These are phyloP conservation scores for Leccinum imitatum DNA, from an alignment of 768 basidiomycete species.

Conservation along the genomic window DNA sequence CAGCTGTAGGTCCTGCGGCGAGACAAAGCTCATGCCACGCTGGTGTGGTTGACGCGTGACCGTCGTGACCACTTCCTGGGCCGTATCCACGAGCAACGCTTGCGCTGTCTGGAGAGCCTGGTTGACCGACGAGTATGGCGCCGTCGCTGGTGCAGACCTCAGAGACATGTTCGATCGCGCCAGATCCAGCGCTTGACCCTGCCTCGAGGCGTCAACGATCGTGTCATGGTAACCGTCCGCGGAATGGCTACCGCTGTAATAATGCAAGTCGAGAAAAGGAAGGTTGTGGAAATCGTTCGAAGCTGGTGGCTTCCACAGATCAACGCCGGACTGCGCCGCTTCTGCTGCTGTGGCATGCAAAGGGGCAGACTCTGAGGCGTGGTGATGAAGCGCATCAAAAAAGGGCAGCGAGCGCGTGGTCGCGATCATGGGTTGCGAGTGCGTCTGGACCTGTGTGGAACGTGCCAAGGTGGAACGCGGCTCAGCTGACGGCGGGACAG, in stretches of 20 bases:
- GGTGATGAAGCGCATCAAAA: constrained; percentile 31
- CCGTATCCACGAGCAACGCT: constrained; percentile 24
- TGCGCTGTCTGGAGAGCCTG: constrained; percentile 37
- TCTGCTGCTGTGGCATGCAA: constrained; percentile 20
- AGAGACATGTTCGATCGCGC: constrained; percentile 39
- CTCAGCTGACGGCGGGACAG: constrained; percentile 54
- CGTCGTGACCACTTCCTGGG: constrained; percentile 9
- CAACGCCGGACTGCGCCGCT: constrained; percentile 14
- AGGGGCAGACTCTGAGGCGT: constrained; percentile 20
- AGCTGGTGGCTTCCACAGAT: constrained; percentile 33
- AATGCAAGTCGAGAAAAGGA: constrained; percentile 74
- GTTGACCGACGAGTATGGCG: constrained; percentile 26
- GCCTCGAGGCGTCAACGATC: constrained; percentile 32
- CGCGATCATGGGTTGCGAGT: constrained; percentile 38
- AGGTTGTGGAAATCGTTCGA: constrained; percentile 45
- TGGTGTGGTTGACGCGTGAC: constrained; percentile 35
- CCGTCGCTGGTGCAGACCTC: constrained; percentile 27
- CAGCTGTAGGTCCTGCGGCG: constrained; percentile 51
- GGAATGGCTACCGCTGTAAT: constrained; percentile 44
- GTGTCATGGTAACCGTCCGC: constrained; percentile 29
- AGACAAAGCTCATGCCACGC: constrained; percentile 52
- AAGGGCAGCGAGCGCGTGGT: constrained; percentile 36
- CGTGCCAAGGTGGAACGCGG: constrained; percentile 42
- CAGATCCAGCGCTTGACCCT: constrained; percentile 52
- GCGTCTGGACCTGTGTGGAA: constrained; percentile 32